These are phyloP conservation scores for Vanrija humicola DNA, from an alignment of 1,284 basidiomycete species.

Conservation along the genomic window DNA sequence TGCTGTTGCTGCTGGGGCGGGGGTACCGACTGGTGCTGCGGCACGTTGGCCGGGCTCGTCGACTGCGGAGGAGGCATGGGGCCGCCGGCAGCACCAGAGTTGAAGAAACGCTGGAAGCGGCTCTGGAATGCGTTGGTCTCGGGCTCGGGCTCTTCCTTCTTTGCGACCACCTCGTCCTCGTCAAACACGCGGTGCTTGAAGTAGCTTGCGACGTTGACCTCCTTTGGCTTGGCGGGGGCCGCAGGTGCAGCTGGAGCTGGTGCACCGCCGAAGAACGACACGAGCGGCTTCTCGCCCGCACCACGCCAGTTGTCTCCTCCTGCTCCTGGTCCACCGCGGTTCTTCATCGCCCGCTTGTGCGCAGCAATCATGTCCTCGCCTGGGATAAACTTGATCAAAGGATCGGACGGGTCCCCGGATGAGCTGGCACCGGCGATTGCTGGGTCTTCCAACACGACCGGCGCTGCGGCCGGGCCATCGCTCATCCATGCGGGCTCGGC, in stretches of 20 bases:
- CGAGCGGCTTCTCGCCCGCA: slow-evolving; percentile 24
- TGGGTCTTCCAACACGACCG: slow-evolving; percentile 20
- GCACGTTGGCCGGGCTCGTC: not conserved
- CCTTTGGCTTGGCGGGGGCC: slow-evolving; percentile 25
- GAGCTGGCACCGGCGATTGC: slow-evolving; percentile 22
- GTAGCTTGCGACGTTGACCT: slow-evolving; percentile 41
- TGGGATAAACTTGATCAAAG: slow-evolving; percentile 32
- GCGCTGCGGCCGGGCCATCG: slow-evolving; percentile 15
- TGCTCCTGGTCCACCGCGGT: slow-evolving; percentile 6
- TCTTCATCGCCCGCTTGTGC: slow-evolving; percentile 39
- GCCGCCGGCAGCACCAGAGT: not conserved
- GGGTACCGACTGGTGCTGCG: not conserved
- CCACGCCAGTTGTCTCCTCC: slow-evolving; percentile 15
- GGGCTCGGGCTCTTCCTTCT: slow-evolving; percentile 12
- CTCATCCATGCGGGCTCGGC: slow-evolving; percentile 46
- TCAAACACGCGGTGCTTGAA: slow-evolving; percentile 26
- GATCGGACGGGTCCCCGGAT: slow-evolving; percentile 17
- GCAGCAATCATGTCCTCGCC: slow-evolving; percentile 46
- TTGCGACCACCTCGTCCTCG: slow-evolving; percentile 16
- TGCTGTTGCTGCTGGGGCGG: slow-evolving; percentile 5
- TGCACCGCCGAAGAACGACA: slow-evolving; percentile 30
- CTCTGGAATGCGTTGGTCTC: slow-evolving; percentile 27
- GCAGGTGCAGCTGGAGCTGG: not conserved
- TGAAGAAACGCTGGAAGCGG: slow-evolving; percentile 44
- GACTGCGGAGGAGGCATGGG: not conserved